Conservation (phyloP, 495 filamentous ascomycete species). For the Ascobolus immersus region DNA sequence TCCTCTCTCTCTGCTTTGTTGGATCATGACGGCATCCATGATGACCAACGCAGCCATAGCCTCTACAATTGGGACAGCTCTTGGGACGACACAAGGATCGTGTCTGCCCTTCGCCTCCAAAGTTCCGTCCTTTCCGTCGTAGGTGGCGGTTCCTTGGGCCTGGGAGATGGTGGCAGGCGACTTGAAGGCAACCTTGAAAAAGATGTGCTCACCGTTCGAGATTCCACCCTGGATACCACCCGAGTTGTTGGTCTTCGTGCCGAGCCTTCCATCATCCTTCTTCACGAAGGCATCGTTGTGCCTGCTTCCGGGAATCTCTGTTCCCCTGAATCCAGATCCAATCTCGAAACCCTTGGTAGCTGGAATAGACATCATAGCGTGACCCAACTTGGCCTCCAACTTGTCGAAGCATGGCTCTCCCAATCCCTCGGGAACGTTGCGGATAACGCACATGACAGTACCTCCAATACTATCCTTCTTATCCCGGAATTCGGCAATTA, state of each 20-base stretch:
- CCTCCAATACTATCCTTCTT: slow-evolving; percentile 79
- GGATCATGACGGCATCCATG: slow-evolving; percentile 75
- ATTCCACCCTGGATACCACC: slow-evolving; percentile 95
- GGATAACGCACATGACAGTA: slow-evolving; percentile 86
- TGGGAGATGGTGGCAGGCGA: slow-evolving; percentile 85
- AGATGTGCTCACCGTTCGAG: slow-evolving; percentile 79
- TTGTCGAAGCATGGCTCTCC: slow-evolving; percentile 95
- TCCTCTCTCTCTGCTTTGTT: slow-evolving; percentile 42
- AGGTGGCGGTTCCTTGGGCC: slow-evolving; percentile 63
- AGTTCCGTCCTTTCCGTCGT: slow-evolving; percentile 45
- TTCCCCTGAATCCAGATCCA: slow-evolving; percentile 78
- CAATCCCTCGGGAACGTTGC: slow-evolving; percentile 63
- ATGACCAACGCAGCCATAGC: slow-evolving; percentile 79
- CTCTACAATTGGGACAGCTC: slow-evolving; percentile 89
- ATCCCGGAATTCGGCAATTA: slow-evolving; percentile 59
- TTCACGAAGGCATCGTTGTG: slow-evolving; percentile 83
- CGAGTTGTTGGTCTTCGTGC: slow-evolving; percentile 85
- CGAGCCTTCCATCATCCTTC: slow-evolving; percentile 26
- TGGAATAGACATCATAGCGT: slow-evolving; percentile 92
- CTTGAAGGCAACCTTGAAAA: slow-evolving; percentile 92
- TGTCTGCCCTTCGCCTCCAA: slow-evolving; percentile 88
- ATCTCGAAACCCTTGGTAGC: slow-evolving; percentile 95
- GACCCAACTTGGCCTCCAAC: slow-evolving; percentile 75
- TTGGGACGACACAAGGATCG: slow-evolving; percentile 83
- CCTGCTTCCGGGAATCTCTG: slow-evolving; percentile 60